Base-by-base conservation (phyloP, 208 protist genomes). In the Crithidia brevicula region DNA sequence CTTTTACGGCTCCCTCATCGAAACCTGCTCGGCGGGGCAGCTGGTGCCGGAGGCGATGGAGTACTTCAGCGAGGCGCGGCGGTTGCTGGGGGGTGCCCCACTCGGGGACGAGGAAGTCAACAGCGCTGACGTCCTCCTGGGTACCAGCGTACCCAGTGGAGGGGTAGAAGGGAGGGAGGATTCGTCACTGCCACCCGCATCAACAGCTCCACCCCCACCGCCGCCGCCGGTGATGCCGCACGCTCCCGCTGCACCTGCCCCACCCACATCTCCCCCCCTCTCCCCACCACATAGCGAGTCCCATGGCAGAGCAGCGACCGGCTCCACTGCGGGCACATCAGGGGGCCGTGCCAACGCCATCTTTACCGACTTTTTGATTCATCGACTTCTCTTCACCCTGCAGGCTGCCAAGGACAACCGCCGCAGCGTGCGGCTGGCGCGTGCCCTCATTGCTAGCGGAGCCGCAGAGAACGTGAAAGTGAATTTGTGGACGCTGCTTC, bases 401-500 rank as follows among this genome's bases (percentile, higher is more conserved):
- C 82, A 89, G 33, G 50, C 71, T 6, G 67, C 72, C 5, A 81
- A 78, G 33, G 77, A 86, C 15, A 92, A 94, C 59, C 36, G 58
- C 22, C 74, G 60, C 23, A 80, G 82, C 10, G 75, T 86, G 47
- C 74, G 65, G 4, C 57, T 88, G 5, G 83, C 76, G 15, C 77
- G 86, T 10, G 50, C 67, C 15, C 56, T 92, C 51, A 47, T 93
- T 22, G 58, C 72, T 15, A 70, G 70, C 4, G 71, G 70, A 11
- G 68, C 31, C 2, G 52, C 65, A 23, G n/a, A 49, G 25, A 30
- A 65, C 18, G 62, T 91, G 0, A 67, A 72, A 31, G 57, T 73
- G 20, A 80, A 81, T 52, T 69, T 85, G 38, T 94, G 89, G 86
- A 91, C 75, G 45, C 62, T 89, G 50, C 36, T 94, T 13, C 82